A percentile compares a stretch with the other conserved stretches of the same genome.
Evolutionary conservation across 2,329 filamentous ascomycete genomes (phyloP).

Genomic region (Botrytis deweyae): DNA sequence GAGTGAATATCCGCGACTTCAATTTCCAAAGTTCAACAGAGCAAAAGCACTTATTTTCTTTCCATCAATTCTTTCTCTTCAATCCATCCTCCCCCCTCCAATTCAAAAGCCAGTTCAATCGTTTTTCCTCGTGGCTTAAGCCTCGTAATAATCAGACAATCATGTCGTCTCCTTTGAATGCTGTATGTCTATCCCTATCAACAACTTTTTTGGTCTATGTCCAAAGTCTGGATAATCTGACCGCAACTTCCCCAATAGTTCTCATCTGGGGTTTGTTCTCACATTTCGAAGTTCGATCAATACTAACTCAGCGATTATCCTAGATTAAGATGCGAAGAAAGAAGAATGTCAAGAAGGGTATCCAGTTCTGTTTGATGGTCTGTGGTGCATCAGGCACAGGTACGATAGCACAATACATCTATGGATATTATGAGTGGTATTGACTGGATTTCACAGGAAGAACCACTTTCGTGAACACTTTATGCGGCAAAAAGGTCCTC

Average conservation of each 20-base stretch:
- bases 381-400: conserved; percentile 98
- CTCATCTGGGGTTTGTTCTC: conserved; percentile 33
- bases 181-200: conserved; percentile 45
- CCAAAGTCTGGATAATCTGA: conserved; percentile 37
- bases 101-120: not conserved
- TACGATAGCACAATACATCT: conserved; percentile 47
- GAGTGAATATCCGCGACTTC: conserved; percentile 26
- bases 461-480: conserved; percentile 99
- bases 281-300: conserved; percentile 27
- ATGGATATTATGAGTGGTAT: conserved; percentile 10
- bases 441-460: conserved; percentile 60
- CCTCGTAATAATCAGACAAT: conserved; percentile 32
- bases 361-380: conserved; percentile 99
- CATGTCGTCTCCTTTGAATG: conserved; percentile 54
- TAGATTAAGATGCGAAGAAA: conserved; percentile 97
- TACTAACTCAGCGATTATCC: conserved; percentile 35
- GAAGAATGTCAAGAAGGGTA: conserved; percentile 93
- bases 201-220: conserved; percentile 26
- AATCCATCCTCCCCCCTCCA: not conserved
- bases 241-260: conserved; percentile 34
- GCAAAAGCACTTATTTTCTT: not conserved
- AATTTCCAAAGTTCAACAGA: conserved; percentile 18
- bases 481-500: conserved; percentile 92
- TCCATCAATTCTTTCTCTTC: conserved; percentile 18
- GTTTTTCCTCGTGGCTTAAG: conserved; percentile 16